These are phyloP conservation scores for Sugiyamaella valdiviana DNA, from an alignment of 805 yeast genomes.

Conservation along the genomic window DNA sequence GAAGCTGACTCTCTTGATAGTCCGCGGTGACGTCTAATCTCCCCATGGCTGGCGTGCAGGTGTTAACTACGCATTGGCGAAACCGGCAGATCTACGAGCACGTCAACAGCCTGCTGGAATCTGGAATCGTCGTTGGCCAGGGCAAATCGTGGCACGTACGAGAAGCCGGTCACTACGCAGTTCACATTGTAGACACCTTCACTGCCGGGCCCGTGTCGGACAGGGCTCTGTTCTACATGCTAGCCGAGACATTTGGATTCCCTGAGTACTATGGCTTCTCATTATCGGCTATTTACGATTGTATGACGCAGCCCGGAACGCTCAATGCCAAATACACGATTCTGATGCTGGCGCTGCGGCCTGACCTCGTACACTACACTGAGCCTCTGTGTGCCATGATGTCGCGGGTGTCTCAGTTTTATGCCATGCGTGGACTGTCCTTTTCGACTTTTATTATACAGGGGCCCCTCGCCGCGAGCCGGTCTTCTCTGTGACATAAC, in stretches of 20 bases:
- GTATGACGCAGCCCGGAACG: slow-evolving; percentile 5
- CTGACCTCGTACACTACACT: neutral
- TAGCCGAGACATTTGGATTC: slow-evolving; percentile 12
- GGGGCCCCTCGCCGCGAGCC: slow-evolving; percentile 1
- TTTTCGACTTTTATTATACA: slow-evolving; percentile 4
- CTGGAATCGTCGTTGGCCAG: neutral
- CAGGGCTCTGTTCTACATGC: slow-evolving; percentile 1
- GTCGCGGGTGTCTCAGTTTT: slow-evolving; percentile 6
- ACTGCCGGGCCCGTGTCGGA: neutral
- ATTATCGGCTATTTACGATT: slow-evolving; percentile 12
- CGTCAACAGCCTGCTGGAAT: neutral
- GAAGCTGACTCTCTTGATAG: too few relatives aligned
- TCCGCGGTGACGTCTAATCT: too few relatives aligned
- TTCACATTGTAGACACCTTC: slow-evolving; percentile 9
- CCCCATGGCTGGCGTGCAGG: neutral
- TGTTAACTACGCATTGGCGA: neutral
- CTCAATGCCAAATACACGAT: neutral
- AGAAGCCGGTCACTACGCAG: slow-evolving; percentile 1
- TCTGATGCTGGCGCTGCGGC: slow-evolving; percentile 3
- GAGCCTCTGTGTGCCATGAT: neutral
- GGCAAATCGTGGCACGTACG: neutral
- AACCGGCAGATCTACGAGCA: neutral
- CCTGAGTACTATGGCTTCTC: slow-evolving; percentile 15
- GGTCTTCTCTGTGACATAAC: neutral
- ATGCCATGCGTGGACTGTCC: slow-evolving; percentile 4